Percentiles rank a stretch among this genome's conserved stretches.
Conservation (phyloP, 106 monocot genomes). For the Phalaenopsis equestris region DNA sequence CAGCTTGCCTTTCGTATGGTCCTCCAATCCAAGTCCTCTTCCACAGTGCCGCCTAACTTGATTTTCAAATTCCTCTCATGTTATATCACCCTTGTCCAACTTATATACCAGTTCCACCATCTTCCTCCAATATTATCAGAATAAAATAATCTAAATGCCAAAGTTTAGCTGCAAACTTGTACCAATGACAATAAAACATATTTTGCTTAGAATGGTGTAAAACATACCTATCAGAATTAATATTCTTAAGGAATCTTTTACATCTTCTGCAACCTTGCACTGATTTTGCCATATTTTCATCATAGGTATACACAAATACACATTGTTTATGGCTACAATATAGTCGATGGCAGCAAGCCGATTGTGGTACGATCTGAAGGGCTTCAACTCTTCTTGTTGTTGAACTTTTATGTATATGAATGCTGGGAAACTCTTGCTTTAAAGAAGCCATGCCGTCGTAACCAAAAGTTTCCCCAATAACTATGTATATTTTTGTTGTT, state of each 20-base stretch:
- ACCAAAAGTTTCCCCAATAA: conserved; percentile 34
- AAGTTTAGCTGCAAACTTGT: not conserved
- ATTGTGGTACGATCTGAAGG: conserved; percentile 32
- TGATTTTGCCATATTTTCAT: conserved; percentile 54
- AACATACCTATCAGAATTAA: conserved; percentile 45
- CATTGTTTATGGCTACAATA: conserved; percentile 38
- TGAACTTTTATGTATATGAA: conserved; percentile 28
- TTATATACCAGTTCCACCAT: conserved; percentile 50
- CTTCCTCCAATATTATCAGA: conserved; percentile 23
- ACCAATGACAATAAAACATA: not conserved
- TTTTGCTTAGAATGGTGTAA: too few species aligned
- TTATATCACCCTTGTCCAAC: conserved; percentile 35
- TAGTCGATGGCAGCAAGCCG: conserved; percentile 46
- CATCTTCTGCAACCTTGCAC: conserved; percentile 42
- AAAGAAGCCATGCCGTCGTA: conserved; percentile 23
- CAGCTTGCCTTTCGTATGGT: conserved; percentile 41
- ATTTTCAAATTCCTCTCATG: conserved; percentile 30
- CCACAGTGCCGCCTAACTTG: conserved; percentile 28
- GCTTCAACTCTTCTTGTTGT: conserved; percentile 31
- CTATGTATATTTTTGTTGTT: conserved; percentile 30
- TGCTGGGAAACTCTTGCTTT: conserved; percentile 29
- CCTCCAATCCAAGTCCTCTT: conserved; percentile 31
- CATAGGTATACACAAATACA: conserved; percentile 51
- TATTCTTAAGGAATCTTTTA: conserved; percentile 43
- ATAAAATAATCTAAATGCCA: not conserved